These are phyloP conservation scores for Alternaria triticimaculans DNA, from an alignment of 2,329 filamentous ascomycete genomes.

Conservation along the genomic window DNA sequence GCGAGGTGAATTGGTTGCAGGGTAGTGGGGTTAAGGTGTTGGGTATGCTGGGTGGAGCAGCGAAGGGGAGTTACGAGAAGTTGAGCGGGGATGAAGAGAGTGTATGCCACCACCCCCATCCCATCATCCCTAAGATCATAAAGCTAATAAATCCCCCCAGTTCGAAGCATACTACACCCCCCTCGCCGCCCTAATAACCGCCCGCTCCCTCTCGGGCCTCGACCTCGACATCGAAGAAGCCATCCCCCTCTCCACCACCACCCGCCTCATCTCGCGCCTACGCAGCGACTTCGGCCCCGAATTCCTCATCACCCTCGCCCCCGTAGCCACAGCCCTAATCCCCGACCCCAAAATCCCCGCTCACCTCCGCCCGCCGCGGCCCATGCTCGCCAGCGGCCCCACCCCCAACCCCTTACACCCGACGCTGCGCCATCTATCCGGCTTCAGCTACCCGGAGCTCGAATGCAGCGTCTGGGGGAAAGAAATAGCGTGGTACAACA, in stretches of 20 bases:
- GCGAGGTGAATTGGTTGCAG: conserved; percentile 75
- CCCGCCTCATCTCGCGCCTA: conserved; percentile 57
- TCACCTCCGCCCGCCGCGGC: conserved; percentile 37
- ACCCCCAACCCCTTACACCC: conserved; percentile 44
- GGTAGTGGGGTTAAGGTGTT: conserved; percentile 78
- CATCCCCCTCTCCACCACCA: conserved; percentile 71
- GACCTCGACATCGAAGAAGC: conserved; percentile 67
- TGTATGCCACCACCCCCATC: conserved; percentile 22
- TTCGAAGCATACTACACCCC: conserved; percentile 80
- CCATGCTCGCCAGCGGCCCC: conserved; percentile 36
- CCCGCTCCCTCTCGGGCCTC: conserved; percentile 54
- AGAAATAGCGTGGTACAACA: conserved; percentile 83
- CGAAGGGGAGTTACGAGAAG: conserved; percentile 72
- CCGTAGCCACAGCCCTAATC: conserved; percentile 78
- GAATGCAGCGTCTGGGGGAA: conserved; percentile 56
- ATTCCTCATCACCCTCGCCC: conserved; percentile 82
- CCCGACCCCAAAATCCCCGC: conserved; percentile 46
- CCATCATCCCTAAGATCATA: background rate
- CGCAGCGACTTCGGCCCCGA: conserved; percentile 67
- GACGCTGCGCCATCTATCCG: conserved; percentile 69
- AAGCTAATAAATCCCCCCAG: conserved; percentile 28
- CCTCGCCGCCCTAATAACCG: conserved; percentile 68
- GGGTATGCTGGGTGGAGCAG: conserved; percentile 87
- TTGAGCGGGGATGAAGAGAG: conserved; percentile 43
- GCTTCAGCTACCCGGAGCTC: conserved; percentile 79